These are phyloP conservation scores for Pezicula neosporulosa DNA, from an alignment of 2,329 filamentous ascomycete species.

Conservation along the genomic window DNA sequence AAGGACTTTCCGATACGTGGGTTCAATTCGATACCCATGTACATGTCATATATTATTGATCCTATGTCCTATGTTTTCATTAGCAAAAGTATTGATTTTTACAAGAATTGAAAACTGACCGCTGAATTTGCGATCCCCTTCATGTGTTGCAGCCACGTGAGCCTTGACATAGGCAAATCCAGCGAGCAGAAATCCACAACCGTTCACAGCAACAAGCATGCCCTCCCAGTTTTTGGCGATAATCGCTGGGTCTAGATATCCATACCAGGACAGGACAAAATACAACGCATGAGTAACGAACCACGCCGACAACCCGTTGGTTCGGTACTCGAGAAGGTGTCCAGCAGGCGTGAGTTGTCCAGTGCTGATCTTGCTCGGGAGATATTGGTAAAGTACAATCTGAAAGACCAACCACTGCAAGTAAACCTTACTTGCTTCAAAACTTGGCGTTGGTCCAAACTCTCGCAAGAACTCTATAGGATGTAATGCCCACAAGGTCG, in stretches of 20 bases:
- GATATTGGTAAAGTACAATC: slow-evolving; percentile 27
- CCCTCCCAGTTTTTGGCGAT: slow-evolving; percentile 39
- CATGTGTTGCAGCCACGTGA: slow-evolving; percentile 34
- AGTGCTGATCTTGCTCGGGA: slow-evolving; percentile 28
- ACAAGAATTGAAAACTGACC: slow-evolving; percentile 18
- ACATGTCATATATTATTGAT: slow-evolving; percentile 39
- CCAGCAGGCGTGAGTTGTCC: slow-evolving; percentile 42
- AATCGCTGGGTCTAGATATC: slow-evolving; percentile 34
- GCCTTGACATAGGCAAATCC: slow-evolving; percentile 36
- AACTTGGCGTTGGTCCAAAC: slow-evolving; percentile 15
- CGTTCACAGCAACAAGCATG: slow-evolving; percentile 34
- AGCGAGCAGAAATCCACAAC: slow-evolving; percentile 30
- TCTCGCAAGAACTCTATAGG: slow-evolving; percentile 11
- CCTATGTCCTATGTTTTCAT: slow-evolving; percentile 27
- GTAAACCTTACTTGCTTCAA: slow-evolving; percentile 20
- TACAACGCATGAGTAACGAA: slow-evolving; percentile 33
- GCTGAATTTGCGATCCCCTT: slow-evolving; percentile 39
- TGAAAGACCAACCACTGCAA: slow-evolving; percentile 32
- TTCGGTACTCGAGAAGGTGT: slow-evolving; percentile 37
- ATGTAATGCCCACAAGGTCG: slow-evolving; percentile 10
- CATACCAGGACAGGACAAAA: slow-evolving; percentile 20
- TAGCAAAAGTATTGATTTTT: neutral
- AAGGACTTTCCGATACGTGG: slow-evolving; percentile 37
- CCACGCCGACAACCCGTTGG: slow-evolving; percentile 40
- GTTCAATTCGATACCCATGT: slow-evolving; percentile 44